A percentile compares a stretch with the other conserved stretches of the same genome.
phyloP scores from a whole-genome alignment of 108 stramenopile species.

The Parmales sp. region DNA sequence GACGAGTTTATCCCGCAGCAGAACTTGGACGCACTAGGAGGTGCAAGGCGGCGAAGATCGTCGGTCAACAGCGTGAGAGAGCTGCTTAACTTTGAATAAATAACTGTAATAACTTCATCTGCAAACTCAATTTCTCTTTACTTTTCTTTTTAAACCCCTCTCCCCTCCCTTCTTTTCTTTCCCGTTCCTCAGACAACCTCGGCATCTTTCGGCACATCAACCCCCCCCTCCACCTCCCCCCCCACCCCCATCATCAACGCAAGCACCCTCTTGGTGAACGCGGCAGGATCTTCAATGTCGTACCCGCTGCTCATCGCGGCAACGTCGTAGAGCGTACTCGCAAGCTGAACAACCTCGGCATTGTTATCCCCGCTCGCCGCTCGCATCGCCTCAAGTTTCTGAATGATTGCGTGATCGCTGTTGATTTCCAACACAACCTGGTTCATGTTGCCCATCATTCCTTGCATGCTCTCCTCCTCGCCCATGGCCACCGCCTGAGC shows the following conservation, averaged over 20 bases:
- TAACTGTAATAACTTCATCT: no score
- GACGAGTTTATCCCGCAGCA: no score
- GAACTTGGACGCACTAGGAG: no score
- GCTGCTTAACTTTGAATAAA: no score
- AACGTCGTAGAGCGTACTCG: conserved; percentile 78
- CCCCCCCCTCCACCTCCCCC: background rate
- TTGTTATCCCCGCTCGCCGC: conserved; percentile 34
- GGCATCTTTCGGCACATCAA: background rate
- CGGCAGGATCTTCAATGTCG: conserved; percentile 68
- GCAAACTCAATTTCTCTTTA: no score
- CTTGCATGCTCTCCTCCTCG: conserved; percentile 38
- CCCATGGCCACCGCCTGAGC: conserved; percentile 86
- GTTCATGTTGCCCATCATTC: conserved; percentile 48
- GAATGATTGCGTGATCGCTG: conserved; percentile 81
- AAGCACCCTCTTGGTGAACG: conserved; percentile 76
- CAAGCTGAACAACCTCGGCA: conserved; percentile 60
- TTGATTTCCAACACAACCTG: conserved; percentile 92
- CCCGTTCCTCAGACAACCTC: background rate
- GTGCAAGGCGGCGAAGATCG: no score
- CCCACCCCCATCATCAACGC: conserved; percentile 42
- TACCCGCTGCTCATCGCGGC: conserved; percentile 92
- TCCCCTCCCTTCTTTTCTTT: background rate
- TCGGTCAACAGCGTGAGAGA: no score
- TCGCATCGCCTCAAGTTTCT: conserved; percentile 55
- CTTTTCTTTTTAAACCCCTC: background rate